Evolutionary conservation across 1,139 yeast genomes (phyloP).

Genomic region (Protomyces lactucae-debilis): DNA sequence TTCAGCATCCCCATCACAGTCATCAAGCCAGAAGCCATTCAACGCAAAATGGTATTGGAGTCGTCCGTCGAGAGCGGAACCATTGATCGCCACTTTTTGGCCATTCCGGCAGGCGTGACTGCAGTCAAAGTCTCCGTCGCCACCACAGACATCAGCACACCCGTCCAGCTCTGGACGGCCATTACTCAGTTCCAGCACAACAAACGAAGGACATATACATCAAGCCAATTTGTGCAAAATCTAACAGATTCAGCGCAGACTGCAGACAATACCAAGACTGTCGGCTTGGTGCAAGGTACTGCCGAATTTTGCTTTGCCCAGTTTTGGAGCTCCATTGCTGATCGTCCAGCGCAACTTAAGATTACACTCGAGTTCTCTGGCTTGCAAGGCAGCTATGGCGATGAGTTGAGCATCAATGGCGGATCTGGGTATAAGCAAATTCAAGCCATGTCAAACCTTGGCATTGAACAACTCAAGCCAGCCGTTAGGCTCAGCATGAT

Average conservation of each 20-base stretch:
- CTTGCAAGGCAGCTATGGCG: conserved; percentile 11
- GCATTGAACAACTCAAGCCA: conserved; percentile 27
- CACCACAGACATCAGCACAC: conserved; percentile 18
- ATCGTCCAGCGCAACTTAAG: conserved; percentile 23
- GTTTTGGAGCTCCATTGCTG: conserved; percentile 27
- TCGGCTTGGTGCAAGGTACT: conserved; percentile 25
- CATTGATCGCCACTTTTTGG: conserved; percentile 27
- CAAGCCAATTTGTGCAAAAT: conserved; percentile 13
- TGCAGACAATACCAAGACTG: conserved; percentile 13
- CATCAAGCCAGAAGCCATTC: conserved; percentile 24
- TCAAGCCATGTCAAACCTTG: conserved; percentile 10
- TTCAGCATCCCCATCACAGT: conserved; percentile 29
- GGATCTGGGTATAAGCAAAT: conserved; percentile 24
- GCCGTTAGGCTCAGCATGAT: conserved; percentile 21
- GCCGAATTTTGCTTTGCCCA: conserved; percentile 30
- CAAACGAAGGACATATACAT: conserved; percentile 23
- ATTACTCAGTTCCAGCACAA: conserved; percentile 26
- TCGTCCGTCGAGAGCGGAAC: conserved; percentile 21
- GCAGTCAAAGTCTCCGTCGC: conserved; percentile 21
- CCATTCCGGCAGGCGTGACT: conserved; percentile 28
- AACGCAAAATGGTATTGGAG: conserved; percentile 5
- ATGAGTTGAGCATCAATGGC: conserved; percentile 1
- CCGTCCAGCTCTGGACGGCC: conserved; percentile 24
- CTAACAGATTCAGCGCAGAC: conserved; percentile 13
- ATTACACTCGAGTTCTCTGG: conserved; percentile 29